Percentiles rank a stretch among this genome's conserved stretches.
These are phyloP conservation scores for Eucalyptus rudis DNA, from an alignment of 345 rosid species.

Conservation along the genomic window DNA sequence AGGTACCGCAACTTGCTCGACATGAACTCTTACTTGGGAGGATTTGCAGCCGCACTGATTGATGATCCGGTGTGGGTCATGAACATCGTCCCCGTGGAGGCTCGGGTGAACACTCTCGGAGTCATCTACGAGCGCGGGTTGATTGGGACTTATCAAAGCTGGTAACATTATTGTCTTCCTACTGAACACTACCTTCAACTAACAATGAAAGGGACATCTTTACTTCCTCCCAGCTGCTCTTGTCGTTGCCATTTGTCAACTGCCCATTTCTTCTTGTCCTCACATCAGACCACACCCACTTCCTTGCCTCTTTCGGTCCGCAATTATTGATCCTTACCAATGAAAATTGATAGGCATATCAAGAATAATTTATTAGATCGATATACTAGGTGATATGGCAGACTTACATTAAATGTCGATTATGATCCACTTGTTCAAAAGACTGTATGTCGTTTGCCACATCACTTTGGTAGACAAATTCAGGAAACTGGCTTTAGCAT, in stretches of 20 bases:
- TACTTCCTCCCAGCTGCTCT: neutral
- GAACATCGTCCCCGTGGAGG: slow-evolving; percentile 67
- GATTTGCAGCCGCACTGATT: slow-evolving; percentile 69
- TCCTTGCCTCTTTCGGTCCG: neutral
- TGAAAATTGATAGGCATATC: neutral
- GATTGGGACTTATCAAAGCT: slow-evolving; percentile 86
- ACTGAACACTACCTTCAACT: neutral
- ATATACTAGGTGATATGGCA: neutral
- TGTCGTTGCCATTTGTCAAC: neutral
- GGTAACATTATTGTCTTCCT: slow-evolving; percentile 25
- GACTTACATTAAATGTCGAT: neutral
- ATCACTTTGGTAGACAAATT: neutral
- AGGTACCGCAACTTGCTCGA: slow-evolving; percentile 77
- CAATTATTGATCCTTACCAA: neutral
- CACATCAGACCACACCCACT: neutral
- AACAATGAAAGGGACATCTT: neutral
- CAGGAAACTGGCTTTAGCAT: neutral
- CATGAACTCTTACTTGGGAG: slow-evolving; percentile 74
- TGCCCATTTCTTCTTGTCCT: neutral
- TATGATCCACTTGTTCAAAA: neutral
- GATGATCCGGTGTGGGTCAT: slow-evolving; percentile 81
- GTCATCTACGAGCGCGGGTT: slow-evolving; percentile 78
- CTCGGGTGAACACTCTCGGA: slow-evolving; percentile 56
- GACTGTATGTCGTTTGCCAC: neutral
- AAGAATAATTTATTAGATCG: neutral